Evolutionary conservation across 2,329 filamentous ascomycete species (phyloP).

Genomic region (Leptographium wingfieldii): DNA sequence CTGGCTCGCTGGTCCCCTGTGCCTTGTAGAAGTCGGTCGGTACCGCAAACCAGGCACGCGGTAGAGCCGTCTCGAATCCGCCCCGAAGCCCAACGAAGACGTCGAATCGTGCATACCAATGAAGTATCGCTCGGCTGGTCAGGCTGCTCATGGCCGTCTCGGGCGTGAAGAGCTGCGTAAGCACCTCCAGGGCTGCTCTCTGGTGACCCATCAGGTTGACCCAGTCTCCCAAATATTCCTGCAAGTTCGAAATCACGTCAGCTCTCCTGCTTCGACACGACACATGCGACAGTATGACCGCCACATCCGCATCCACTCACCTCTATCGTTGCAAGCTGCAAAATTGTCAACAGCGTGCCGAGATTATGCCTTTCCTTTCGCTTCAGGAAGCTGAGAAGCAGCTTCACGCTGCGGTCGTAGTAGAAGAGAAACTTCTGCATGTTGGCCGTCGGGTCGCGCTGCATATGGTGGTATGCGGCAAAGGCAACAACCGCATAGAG

Average conservation of each 20-base stretch:
- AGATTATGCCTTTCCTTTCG: slow-evolving; percentile 58
- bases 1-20: slow-evolving; percentile 45
- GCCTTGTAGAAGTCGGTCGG: slow-evolving; percentile 50
- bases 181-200: slow-evolving; percentile 71
- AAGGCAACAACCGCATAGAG: slow-evolving; percentile 82
- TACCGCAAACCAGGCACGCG: slow-evolving; percentile 64
- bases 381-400: slow-evolving; percentile 60
- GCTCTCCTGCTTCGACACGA: not conserved
- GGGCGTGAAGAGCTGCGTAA: slow-evolving; percentile 66
- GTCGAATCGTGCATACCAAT: slow-evolving; percentile 90
- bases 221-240: slow-evolving; percentile 96
- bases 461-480: slow-evolving; percentile 70
- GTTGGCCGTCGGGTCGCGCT: slow-evolving; percentile 57
- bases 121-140: slow-evolving; percentile 58
- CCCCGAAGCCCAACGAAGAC: slow-evolving; percentile 73
- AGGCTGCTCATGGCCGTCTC: slow-evolving; percentile 60
- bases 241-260: slow-evolving; percentile 2
- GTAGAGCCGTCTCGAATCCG: slow-evolving; percentile 59
- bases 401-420: slow-evolving; percentile 76
- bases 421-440: slow-evolving; percentile 76
- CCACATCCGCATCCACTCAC: slow-evolving; percentile 28
- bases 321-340: slow-evolving; percentile 90
- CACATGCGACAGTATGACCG: not conserved
- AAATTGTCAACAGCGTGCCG: slow-evolving; percentile 69
- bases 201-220: slow-evolving; percentile 87